A percentile compares a stretch with the other conserved stretches of the same genome.
phyloP scores from a whole-genome alignment of 441 rosid genomes.

The Lepidium campestre region DNA sequence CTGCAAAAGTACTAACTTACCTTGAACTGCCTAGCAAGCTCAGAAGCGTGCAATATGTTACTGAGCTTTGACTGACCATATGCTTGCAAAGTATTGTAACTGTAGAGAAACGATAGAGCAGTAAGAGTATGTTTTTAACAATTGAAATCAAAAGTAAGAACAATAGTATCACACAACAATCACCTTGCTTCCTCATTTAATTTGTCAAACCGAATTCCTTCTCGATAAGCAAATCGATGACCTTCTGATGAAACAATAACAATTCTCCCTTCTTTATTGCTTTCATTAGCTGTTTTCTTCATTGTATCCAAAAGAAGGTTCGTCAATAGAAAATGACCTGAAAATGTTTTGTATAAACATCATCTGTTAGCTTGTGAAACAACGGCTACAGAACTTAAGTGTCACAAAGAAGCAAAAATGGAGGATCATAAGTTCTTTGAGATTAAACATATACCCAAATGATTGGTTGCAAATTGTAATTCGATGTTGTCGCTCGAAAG shows the following conservation, averaged over 20 bases:
- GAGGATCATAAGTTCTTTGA: neutral
- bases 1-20: slow-evolving; percentile 11
- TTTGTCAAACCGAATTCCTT: slow-evolving; percentile 47
- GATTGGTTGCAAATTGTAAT: slow-evolving; percentile 66
- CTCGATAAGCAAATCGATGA: slow-evolving; percentile 37
- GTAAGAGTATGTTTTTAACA: neutral
- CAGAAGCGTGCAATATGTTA: slow-evolving; percentile 53
- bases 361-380: neutral
- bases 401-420: neutral
- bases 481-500: slow-evolving; percentile 57
- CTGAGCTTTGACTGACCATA: slow-evolving; percentile 67
- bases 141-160: neutral
- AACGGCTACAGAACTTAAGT: neutral
- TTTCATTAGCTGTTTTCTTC: slow-evolving; percentile 45
- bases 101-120: slow-evolving; percentile 8
- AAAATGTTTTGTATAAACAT: neutral
- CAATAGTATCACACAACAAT: slow-evolving; percentile 1
- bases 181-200: slow-evolving; percentile 53
- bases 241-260: slow-evolving; percentile 50
- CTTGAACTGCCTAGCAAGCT: slow-evolving; percentile 51
- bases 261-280: slow-evolving; percentile 54
- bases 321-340: slow-evolving; percentile 64
- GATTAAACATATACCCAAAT: slow-evolving; percentile 39
- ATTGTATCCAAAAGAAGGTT: slow-evolving; percentile 49
- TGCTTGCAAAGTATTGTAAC: slow-evolving; percentile 37